A percentile compares a stretch with the other conserved stretches of the same genome.
phyloP scores from a whole-genome alignment of 768 basidiomycete species.

The Leucosporidium creatinivorum region DNA sequence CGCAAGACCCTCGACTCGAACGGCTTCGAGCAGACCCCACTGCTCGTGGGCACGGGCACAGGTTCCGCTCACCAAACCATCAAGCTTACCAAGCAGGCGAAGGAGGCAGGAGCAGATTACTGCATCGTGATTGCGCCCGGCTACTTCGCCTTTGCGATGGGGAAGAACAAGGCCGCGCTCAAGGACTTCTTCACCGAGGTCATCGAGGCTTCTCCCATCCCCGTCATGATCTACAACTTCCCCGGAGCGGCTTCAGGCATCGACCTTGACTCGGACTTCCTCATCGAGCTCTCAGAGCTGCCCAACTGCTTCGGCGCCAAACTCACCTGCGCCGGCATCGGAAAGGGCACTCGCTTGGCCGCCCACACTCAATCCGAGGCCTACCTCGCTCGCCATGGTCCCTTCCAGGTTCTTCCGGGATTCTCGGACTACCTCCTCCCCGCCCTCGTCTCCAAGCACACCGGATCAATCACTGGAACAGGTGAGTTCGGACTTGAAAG shows the following conservation, averaged over 20 bases:
- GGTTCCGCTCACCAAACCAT: slow-evolving; percentile 71
- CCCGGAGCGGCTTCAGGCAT: slow-evolving; percentile 56
- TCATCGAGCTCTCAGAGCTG: slow-evolving; percentile 62
- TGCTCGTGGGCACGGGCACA: slow-evolving; percentile 78
- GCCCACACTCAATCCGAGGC: slow-evolving; percentile 46
- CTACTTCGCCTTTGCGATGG: slow-evolving; percentile 56
- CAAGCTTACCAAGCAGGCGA: slow-evolving; percentile 62
- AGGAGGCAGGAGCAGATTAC: slow-evolving; percentile 73
- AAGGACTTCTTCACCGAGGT: slow-evolving; percentile 49
- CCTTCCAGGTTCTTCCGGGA: slow-evolving; percentile 58
- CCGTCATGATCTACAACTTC: slow-evolving; percentile 79
- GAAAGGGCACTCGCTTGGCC: slow-evolving; percentile 72
- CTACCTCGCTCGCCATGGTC: slow-evolving; percentile 38
- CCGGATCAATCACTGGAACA: slow-evolving; percentile 58
- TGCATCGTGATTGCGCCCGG: slow-evolving; percentile 54
- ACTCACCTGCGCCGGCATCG: slow-evolving; percentile 75
- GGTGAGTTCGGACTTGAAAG: too few species aligned
- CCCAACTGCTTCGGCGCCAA: slow-evolving; percentile 79
- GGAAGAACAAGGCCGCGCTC: slow-evolving; percentile 40
- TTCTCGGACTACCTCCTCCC: slow-evolving; percentile 61
- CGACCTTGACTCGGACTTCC: slow-evolving; percentile 73
- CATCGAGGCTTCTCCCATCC: slow-evolving; percentile 45
- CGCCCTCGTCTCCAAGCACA: slow-evolving; percentile 56
- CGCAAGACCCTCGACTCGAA: slow-evolving; percentile 64
- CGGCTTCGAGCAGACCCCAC: slow-evolving; percentile 58